These are phyloP conservation scores for Vanrija pseudolonga DNA, from an alignment of 1,284 basidiomycete species.

Conservation along the genomic window DNA sequence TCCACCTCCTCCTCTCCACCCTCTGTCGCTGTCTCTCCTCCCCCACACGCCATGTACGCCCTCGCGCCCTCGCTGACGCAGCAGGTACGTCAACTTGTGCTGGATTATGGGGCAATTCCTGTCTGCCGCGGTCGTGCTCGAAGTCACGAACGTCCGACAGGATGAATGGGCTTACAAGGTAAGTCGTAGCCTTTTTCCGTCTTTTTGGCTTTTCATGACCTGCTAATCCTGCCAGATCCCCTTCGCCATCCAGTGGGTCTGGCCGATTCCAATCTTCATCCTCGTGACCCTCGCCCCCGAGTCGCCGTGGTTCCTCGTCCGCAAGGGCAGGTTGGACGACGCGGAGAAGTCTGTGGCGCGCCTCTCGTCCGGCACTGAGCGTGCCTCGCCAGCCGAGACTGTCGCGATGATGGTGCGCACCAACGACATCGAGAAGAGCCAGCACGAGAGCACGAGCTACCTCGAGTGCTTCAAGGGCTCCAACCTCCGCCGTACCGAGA, in stretches of 20 bases:
- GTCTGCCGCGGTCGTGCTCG: slow-evolving; percentile 1
- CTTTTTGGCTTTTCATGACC: no score
- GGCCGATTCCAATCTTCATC: slow-evolving; percentile 32
- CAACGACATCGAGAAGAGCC: background rate
- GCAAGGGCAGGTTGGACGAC: background rate
- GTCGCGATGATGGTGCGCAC: slow-evolving; percentile 49
- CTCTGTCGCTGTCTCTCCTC: no score
- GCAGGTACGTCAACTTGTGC: slow-evolving; percentile 44
- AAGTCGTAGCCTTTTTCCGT: background rate
- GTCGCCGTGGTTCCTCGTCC: slow-evolving; percentile 20
- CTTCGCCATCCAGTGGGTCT: slow-evolving; percentile 36
- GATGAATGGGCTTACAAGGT: background rate
- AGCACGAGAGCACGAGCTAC: slow-evolving; percentile 33
- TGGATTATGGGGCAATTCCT: slow-evolving; percentile 31
- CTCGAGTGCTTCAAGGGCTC: slow-evolving; percentile 45
- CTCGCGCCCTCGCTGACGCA: no score
- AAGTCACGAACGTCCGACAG: background rate
- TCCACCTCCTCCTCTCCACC: no score
- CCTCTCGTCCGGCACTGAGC: slow-evolving; percentile 9
- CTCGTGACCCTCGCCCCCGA: slow-evolving; percentile 33
- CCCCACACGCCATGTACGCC: no score
- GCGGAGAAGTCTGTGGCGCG: background rate
- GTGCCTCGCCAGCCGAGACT: slow-evolving; percentile 31
- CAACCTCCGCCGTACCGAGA: slow-evolving; percentile 44
- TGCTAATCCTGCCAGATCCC: background rate